Percentiles rank a stretch among this genome's conserved stretches.
phyloP scores from a whole-genome alignment of 345 rosid genomes.

The Carallia brachiata region DNA sequence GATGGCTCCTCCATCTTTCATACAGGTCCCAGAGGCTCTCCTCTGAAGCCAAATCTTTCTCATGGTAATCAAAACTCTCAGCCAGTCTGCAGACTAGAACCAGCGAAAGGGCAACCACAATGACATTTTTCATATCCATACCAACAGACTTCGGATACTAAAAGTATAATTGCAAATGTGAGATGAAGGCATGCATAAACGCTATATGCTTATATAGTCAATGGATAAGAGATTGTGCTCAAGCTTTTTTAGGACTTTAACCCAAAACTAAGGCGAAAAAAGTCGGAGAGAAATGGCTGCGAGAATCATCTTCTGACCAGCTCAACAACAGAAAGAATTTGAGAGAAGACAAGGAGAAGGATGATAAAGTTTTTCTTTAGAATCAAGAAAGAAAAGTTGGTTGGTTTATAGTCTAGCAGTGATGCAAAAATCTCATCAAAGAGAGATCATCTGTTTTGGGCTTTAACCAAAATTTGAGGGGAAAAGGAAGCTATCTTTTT shows the following conservation, averaged over 20 bases:
- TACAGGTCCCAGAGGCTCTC: conserved; percentile 24
- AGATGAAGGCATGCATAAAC: too few species aligned
- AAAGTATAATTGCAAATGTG: neutral
- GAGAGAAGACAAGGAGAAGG: neutral
- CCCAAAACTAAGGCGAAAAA: conserved; percentile 22
- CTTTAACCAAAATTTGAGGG: conserved; percentile 19
- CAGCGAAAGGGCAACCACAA: conserved; percentile 16
- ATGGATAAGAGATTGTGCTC: neutral
- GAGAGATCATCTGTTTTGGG: neutral
- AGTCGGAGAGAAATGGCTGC: neutral
- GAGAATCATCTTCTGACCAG: conserved; percentile 7
- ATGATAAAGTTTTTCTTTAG: neutral
- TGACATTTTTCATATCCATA: conserved; percentile 6
- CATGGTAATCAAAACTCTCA: conserved; percentile 17
- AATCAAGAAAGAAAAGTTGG: neutral
- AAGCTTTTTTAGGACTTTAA: conserved; percentile 11
- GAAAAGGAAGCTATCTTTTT: conserved; percentile 3
- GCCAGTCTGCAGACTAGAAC: conserved; percentile 12
- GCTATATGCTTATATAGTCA: neutral
- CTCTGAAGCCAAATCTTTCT: conserved; percentile 22
- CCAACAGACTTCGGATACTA: neutral
- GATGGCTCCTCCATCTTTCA: conserved; percentile 24
- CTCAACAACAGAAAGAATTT: neutral
- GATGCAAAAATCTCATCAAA: neutral
- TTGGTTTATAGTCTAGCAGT: neutral